Evolutionary conservation across 106 monocot species (phyloP), one percentile per base, ranked within the genome.

Genomic region (Triglochin maritima): DNA sequence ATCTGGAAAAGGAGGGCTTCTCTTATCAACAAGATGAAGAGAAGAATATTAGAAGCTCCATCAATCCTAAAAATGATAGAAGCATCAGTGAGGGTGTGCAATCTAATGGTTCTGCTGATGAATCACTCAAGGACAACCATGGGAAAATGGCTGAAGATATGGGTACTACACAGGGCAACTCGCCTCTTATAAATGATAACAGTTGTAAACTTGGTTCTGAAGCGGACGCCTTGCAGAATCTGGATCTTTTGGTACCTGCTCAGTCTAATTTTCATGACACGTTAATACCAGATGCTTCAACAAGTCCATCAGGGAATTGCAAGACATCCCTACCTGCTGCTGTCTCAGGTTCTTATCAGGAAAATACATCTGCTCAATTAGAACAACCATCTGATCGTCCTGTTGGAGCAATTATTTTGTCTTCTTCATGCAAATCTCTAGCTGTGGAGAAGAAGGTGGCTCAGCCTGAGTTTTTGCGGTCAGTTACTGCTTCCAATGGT

Each of bases 331-430:
- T 60, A n/a, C 65, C 13, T 49, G 59, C 81, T 49, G 47, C 16
- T 82, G 29, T 51, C 16, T 70, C 46, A 42, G 60, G 49, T 57
- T 44, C 68, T 44, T 70, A 60, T 63, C 64, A 61, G 58, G 74
- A 75, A 60, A 77, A 65, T 29, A 6, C 62, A 3, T 65, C 63
- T 55, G 49, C 16, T 29, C 1, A 29, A 44, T 41, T 46, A 29
- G 73, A 72, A 15, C 77, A 71, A 45, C 64, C 79, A 68, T 82
- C 75, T 71, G 44, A 44, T 42, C 53, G 49, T 57, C 63, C 44
- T 67, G 45, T 51, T 59, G 56, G 10, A 60, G 64, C 17, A 46
- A 13, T 49, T 5, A 17, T 52, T 64, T 60, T 69, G 13, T 1
- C 65, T 48, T 11, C 44, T 57, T 57, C 68, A 14, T 74, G 63